phyloP scores from a whole-genome alignment of 2,329 filamentous ascomycete genomes.

The Scedosporium aurantiacum region DNA sequence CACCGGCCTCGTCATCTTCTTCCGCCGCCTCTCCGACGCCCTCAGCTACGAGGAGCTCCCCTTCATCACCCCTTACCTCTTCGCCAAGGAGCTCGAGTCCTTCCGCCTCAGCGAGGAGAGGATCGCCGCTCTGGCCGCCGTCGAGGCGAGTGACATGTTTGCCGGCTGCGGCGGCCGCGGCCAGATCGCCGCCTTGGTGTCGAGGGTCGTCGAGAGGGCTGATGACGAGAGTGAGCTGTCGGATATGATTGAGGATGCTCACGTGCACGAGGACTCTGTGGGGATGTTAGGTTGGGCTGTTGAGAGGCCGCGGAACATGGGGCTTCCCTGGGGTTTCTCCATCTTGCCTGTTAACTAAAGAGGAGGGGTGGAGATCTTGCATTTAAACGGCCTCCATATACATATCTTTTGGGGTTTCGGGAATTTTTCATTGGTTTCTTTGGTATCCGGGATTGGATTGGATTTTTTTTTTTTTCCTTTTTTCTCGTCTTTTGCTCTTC shows the following conservation, averaged over 20 bases:
- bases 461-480: background rate
- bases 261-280: background rate
- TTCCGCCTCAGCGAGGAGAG: slow-evolving; percentile 21
- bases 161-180: slow-evolving; percentile 21
- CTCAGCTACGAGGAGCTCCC: slow-evolving; percentile 1
- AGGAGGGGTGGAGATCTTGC: background rate
- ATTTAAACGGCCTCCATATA: background rate
- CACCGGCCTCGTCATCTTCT: slow-evolving; percentile 21
- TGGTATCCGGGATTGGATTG: background rate
- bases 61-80: slow-evolving; percentile 12
- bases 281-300: background rate
- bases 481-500: background rate
- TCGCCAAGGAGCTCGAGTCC: slow-evolving; percentile 18
- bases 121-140: slow-evolving; percentile 16
- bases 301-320: slow-evolving; percentile 21
- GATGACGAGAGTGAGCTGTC: slow-evolving; percentile 8
- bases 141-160: slow-evolving; percentile 20
- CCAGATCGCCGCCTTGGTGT: slow-evolving; percentile 21
- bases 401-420: background rate
- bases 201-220: slow-evolving; percentile 16
- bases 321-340: slow-evolving; percentile 24
- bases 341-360: slow-evolving; percentile 25
- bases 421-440: background rate
- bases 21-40: slow-evolving; percentile 13
- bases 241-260: slow-evolving; percentile 8